Percentiles rank a stretch among this genome's conserved stretches.
Conservation (phyloP, 176 grass and related monocot species). For the Musa acuminata region DNA sequence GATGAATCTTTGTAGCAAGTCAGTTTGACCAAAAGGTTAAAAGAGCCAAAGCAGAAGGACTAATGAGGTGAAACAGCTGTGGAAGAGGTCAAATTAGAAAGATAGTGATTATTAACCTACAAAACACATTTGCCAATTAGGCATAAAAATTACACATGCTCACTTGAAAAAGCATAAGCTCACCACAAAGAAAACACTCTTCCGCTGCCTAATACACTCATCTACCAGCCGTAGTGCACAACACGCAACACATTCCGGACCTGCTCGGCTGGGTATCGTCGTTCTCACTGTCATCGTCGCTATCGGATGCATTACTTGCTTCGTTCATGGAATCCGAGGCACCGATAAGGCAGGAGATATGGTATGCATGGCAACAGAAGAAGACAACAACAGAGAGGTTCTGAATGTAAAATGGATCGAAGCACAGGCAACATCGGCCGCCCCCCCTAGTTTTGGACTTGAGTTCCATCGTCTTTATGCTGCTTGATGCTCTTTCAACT, state of each 20-base stretch:
- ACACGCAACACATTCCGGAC: constrained; percentile 68
- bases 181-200: constrained; percentile 12
- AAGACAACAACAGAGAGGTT: constrained; percentile 67
- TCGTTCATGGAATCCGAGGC: constrained; percentile 60
- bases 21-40: too few species aligned
- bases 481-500: constrained; percentile 35
- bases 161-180: constrained; percentile 38
- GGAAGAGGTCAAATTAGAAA: too few species aligned
- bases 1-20: too few species aligned
- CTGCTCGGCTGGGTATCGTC: constrained; percentile 27
- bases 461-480: constrained; percentile 28
- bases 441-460: constrained; percentile 87
- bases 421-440: constrained; percentile 79
- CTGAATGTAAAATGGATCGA: constrained; percentile 74
- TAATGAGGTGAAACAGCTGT: too few species aligned
- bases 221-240: constrained; percentile 78
- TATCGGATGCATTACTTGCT: constrained; percentile 27
- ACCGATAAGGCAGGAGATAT: constrained; percentile 60
- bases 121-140: constrained; percentile 33
- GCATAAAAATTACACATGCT: constrained; percentile 59
- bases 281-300: constrained; percentile 33
- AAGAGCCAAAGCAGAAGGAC: too few species aligned
- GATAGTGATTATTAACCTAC: constrained; percentile 1
- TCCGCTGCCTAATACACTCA: constrained; percentile 15
- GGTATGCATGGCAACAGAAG: constrained; percentile 94